These are phyloP conservation scores for Tolypocladium cylindrosporum DNA, from an alignment of 2,329 filamentous ascomycete species.

Conservation along the genomic window DNA sequence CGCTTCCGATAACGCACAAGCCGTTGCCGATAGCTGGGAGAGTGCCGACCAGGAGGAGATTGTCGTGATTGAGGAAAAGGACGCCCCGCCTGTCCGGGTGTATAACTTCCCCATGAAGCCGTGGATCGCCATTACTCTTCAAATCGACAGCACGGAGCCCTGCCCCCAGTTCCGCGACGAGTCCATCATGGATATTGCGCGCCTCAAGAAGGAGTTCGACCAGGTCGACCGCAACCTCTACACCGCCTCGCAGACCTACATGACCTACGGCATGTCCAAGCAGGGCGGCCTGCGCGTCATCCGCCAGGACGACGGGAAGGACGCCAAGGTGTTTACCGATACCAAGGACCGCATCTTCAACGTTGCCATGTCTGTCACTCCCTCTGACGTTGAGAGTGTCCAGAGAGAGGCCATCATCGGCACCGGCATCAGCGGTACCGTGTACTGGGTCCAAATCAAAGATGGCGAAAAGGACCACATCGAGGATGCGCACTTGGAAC, in stretches of 20 bases:
- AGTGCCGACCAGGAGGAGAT: constrained; percentile 67
- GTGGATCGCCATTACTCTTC: constrained; percentile 81
- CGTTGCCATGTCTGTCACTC: constrained; percentile 68
- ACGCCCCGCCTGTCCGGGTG: constrained; percentile 60
- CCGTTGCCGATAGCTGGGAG: constrained; percentile 83
- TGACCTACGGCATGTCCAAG: constrained; percentile 89
- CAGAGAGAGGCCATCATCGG: constrained; percentile 78
- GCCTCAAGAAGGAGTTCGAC: constrained; percentile 95
- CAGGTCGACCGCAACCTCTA: constrained; percentile 92
- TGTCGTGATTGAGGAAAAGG: constrained; percentile 55
- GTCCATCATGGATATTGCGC: constrained; percentile 82
- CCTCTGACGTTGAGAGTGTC: constrained; percentile 41
- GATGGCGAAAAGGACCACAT: constrained; percentile 71
- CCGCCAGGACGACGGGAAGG: constrained; percentile 83
- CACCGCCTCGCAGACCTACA: constrained; percentile 80
- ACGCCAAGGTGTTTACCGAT: constrained; percentile 85
- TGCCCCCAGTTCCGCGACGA: constrained; percentile 64
- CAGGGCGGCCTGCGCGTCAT: constrained; percentile 89
- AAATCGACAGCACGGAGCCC: constrained; percentile 42
- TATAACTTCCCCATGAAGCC: constrained; percentile 96
- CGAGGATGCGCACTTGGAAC: constrained; percentile 68
- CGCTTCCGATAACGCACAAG: constrained; percentile 44
- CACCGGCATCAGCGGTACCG: constrained; percentile 86
- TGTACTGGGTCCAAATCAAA: constrained; percentile 87
- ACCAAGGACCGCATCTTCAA: constrained; percentile 94